These are phyloP conservation scores for Cornus suecica DNA, from an alignment of 148 eudicot species.

Conservation along the genomic window DNA sequence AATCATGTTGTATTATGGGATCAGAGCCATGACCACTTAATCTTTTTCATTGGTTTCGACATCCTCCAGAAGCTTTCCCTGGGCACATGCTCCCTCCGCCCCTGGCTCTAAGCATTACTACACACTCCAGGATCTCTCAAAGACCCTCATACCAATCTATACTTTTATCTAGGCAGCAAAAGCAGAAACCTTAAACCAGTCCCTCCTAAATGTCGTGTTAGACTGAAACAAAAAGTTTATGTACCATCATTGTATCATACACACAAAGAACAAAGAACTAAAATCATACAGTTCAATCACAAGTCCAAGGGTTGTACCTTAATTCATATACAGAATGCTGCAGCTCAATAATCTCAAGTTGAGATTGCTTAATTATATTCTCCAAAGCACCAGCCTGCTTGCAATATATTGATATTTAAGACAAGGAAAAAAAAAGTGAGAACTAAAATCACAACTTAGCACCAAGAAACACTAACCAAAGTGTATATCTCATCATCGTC, in stretches of 20 bases:
- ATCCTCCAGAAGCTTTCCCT: too few species aligned
- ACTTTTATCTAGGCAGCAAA: too few species aligned
- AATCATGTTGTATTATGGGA: too few species aligned
- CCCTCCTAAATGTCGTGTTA: too few species aligned
- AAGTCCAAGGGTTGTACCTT: slow-evolving; percentile 47
- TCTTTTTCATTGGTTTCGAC: too few species aligned
- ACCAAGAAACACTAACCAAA: slow-evolving; percentile 46
- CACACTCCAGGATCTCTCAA: too few species aligned
- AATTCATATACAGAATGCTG: slow-evolving; percentile 82
- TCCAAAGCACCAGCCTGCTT: slow-evolving; percentile 95
- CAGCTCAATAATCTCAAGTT: slow-evolving; percentile 85
- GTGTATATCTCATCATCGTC: slow-evolving; percentile 87
- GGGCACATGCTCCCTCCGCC: too few species aligned
- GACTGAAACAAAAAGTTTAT: too few species aligned
- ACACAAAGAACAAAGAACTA: neutral
- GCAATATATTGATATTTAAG: slow-evolving; percentile 12
- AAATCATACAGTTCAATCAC: neutral
- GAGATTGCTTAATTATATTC: slow-evolving; percentile 82
- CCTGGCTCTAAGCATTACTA: too few species aligned
- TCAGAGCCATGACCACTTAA: too few species aligned
- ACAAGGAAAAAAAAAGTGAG: slow-evolving; percentile 3
- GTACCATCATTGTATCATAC: neutral
- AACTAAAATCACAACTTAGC: neutral
- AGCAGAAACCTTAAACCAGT: too few species aligned
- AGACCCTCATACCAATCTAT: too few species aligned